These are phyloP conservation scores for Paraphaeosphaeria sporulosa DNA, from an alignment of 2,329 filamentous ascomycete genomes.

Conservation along the genomic window DNA sequence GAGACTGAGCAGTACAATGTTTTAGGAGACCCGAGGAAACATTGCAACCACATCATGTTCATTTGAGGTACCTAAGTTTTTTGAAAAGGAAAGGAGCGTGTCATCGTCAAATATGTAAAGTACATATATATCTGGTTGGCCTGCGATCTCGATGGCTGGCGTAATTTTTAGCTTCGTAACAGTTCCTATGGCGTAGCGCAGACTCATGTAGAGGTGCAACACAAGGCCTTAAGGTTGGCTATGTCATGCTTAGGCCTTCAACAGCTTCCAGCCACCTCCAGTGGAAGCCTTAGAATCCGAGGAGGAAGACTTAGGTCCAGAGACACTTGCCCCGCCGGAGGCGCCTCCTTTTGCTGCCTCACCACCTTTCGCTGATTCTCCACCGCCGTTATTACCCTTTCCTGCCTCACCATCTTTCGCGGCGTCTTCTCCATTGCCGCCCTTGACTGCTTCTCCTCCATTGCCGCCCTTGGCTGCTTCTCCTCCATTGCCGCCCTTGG, in stretches of 20 bases:
- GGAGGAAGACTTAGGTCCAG: neutral
- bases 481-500: neutral
- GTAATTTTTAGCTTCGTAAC: neutral
- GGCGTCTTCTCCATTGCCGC: neutral
- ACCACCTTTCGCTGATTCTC: neutral
- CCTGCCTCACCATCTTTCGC: neutral
- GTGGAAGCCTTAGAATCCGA: neutral
- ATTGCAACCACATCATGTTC: neutral
- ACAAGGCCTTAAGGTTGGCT: neutral
- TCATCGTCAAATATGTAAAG: neutral
- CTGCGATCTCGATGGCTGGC: neutral
- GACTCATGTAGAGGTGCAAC: neutral
- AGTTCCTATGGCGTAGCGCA: neutral
- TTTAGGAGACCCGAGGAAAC: neutral
- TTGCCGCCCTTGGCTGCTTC: neutral
- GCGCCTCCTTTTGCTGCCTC: neutral
- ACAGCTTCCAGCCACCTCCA: constrained; percentile 4
- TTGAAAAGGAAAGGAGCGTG: neutral
- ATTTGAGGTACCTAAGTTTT: neutral
- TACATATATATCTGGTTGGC: neutral
- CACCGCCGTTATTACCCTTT: neutral
- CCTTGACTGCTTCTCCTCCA: neutral
- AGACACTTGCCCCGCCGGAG: neutral
- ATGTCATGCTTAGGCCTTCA: neutral
- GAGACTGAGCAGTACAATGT: neutral